Conservation (phyloP, 768 basidiomycete genomes). For the Termitomyces heimii region DNA sequence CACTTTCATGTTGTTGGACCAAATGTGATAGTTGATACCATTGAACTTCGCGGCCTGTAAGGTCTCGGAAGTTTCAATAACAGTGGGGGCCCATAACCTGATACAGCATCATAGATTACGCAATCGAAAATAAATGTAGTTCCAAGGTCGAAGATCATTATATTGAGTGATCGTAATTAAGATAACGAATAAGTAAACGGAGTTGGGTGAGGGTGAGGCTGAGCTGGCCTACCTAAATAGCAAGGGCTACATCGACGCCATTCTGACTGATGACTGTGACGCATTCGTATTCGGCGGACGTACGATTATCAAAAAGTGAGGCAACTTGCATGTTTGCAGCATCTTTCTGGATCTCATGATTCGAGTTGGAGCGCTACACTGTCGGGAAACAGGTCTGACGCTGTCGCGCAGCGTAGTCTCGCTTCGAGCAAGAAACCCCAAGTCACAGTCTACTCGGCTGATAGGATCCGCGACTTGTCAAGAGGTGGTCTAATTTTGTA, state of each 20-base stretch:
- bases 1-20: no score
- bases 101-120: no score
- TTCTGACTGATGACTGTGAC: conserved; percentile 46
- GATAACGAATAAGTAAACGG: no score
- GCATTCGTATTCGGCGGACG: conserved; percentile 40
- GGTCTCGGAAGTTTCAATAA: no score
- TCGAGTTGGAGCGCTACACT: conserved; percentile 50
- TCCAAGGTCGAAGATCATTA: no score
- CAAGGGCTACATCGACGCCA: conserved; percentile 36
- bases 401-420: conserved; percentile 13
- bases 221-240: conserved; percentile 42
- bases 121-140: no score
- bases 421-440: not conserved
- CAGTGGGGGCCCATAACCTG: no score
- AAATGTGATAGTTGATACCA: no score
- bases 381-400: conserved; percentile 14
- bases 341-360: not conserved
- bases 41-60: no score
- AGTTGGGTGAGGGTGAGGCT: conserved; percentile 55
- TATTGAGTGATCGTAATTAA: no score
- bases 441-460: conserved; percentile 2
- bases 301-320: not conserved
- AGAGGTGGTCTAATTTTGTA: conserved; percentile 57
- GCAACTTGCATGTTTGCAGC: not conserved
- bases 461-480: conserved; percentile 37